Evolutionary conservation across 371 early-diverging fungal species (phyloP), one percentile per base, ranked within the genome.

Genomic region (Cokeromyces recurvatus): DNA sequence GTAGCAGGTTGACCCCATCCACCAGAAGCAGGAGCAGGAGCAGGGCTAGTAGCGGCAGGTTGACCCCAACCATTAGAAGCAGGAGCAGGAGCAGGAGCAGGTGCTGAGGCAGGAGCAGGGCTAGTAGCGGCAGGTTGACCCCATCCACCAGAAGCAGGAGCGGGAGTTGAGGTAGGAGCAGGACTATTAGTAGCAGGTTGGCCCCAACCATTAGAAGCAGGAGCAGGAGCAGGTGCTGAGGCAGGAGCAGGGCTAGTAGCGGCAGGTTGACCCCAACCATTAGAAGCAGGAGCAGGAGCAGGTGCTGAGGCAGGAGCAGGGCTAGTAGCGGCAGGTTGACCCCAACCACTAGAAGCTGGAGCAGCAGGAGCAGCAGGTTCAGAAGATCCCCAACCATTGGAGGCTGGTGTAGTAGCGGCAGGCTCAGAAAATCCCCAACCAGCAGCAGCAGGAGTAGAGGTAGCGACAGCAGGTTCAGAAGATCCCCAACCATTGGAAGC

Each of bases 401-500:
- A 15, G n/a, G n/a, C n/a, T n/a, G n/a, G n/a, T 14, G 43, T 5
- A 22, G 40, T 29, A 17, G 40, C 35, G 25, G 47, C 48, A 38
- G 48, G 40, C 20, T 46, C 51, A 46, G 62, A 34, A 35, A 51
- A 57, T 41, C 59, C 52, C 25, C 54, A 50, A 37, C 53, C 48
- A 48, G 47, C 44, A 37, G 59, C 16, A n/a, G n/a, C n/a, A n/a
- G n/a, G n/a, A n/a, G n/a, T n/a, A n/a, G n/a, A n/a, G 39, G 56
- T 25, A 24, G 47, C 46, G 20, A 43, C 16, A 34, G 61, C 37
- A 27, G 55, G 16, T 16, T 32, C 43, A 38, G 66, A 35, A 7
- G 31, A 51, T n/a, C 62, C 68, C 63, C 68, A 63, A 38, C 59
- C 57, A 34, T 55, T 59, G 42, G 52, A 44, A 37, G 43, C 36